These are phyloP conservation scores for Massariosphaeria phaeospora DNA, from an alignment of 495 filamentous ascomycete genomes.

Conservation along the genomic window DNA sequence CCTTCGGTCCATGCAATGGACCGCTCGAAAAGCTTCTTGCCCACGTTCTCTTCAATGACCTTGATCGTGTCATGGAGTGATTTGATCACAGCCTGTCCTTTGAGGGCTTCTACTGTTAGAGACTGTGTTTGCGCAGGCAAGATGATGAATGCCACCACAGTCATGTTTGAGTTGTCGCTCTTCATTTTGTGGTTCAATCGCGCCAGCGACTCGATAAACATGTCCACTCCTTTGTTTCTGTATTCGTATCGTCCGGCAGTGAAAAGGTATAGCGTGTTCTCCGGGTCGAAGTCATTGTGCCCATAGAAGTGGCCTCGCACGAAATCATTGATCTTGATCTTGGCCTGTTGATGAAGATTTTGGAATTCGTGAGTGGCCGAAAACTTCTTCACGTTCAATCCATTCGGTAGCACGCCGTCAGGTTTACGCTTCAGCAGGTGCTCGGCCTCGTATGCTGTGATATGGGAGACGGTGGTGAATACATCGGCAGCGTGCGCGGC, in stretches of 20 bases:
- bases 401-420: conserved; percentile 92
- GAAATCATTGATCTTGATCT: conserved; percentile 97
- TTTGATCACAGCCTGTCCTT: conserved; percentile 96
- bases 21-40: conserved; percentile 89
- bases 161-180: conserved; percentile 76
- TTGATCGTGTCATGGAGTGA: conserved; percentile 87
- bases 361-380: conserved; percentile 98
- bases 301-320: conserved; percentile 98
- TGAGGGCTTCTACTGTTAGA: conserved; percentile 89
- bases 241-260: conserved; percentile 96
- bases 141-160: conserved; percentile 97
- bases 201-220: conserved; percentile 96
- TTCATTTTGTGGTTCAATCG: conserved; percentile 92
- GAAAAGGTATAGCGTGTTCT: conserved; percentile 98
- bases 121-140: conserved; percentile 98
- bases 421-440: conserved; percentile 97
- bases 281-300: conserved; percentile 91
- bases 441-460: conserved; percentile 96
- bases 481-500: conserved; percentile 89
- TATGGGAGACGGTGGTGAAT: conserved; percentile 97
- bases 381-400: conserved; percentile 98
- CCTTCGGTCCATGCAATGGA: conserved; percentile 92
- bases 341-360: conserved; percentile 91
- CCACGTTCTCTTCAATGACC: conserved; percentile 83
- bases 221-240: conserved; percentile 96